Evolutionary conservation across 192 early-diverging fungal genomes (phyloP).

Genomic region (Coemansia sp.): DNA sequence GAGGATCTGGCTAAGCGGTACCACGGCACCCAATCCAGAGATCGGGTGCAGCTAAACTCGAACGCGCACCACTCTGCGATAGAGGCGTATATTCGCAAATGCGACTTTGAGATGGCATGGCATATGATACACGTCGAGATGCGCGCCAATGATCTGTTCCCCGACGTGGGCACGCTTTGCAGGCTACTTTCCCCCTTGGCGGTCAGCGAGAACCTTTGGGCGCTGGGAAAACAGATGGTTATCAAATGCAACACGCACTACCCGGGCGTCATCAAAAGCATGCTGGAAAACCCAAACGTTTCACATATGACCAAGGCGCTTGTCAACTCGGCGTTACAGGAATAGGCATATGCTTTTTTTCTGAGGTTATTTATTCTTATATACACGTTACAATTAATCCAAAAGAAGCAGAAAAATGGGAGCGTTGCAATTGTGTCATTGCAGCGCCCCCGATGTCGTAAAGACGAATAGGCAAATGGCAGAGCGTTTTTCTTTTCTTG

Average conservation of each 20-base stretch:
- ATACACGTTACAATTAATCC: too few species aligned
- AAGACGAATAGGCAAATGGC: not conserved
- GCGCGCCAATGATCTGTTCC: conserved; percentile 21
- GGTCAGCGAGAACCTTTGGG: conserved; percentile 32
- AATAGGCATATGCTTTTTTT: conserved; percentile 4
- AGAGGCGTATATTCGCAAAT: conserved; percentile 44
- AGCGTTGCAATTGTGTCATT: not conserved
- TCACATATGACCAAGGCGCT: conserved; percentile 22
- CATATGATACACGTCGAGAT: conserved; percentile 34
- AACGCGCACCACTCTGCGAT: conserved; percentile 46
- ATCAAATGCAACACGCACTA: conserved; percentile 31
- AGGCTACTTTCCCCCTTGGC: conserved; percentile 40
- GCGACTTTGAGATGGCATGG: conserved; percentile 43
- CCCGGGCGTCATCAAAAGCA: conserved; percentile 20
- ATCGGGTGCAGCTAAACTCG: conserved; percentile 10
- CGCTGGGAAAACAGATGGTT: conserved; percentile 41
- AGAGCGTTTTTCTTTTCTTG: not conserved
- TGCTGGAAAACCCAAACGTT: conserved; percentile 11
- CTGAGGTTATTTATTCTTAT: too few species aligned
- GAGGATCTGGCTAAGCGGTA: not conserved
- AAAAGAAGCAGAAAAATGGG: too few species aligned
- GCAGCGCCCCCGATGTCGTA: not conserved
- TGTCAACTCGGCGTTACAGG: conserved; percentile 22
- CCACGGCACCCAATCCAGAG: not conserved
- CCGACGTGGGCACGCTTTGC: conserved; percentile 33